These are phyloP conservation scores for Termitomyces sp. DNA, from an alignment of 768 basidiomycete species.

Conservation along the genomic window DNA sequence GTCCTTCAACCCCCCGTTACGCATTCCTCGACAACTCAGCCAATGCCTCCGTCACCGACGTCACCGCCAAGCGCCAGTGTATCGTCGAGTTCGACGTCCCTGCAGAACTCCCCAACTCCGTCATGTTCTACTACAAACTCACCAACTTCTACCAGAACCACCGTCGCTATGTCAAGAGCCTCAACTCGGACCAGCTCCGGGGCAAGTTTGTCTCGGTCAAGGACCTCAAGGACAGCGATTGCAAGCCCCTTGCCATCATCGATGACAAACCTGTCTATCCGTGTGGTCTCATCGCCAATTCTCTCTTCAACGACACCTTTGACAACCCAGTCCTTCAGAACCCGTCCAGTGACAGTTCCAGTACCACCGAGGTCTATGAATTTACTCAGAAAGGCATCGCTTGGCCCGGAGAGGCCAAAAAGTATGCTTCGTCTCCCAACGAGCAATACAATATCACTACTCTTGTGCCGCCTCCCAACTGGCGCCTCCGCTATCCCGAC, in stretches of 20 bases:
- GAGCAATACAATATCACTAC: conserved; percentile 41
- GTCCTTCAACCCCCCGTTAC: conserved; percentile 63
- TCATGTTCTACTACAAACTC: conserved; percentile 95
- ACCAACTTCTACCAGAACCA: conserved; percentile 99
- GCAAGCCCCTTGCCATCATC: conserved; percentile 77
- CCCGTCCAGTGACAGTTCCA: conserved; percentile 42
- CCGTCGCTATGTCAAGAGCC: conserved; percentile 92
- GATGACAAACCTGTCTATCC: conserved; percentile 76
- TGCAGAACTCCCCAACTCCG: conserved; percentile 65
- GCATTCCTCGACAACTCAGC: conserved; percentile 66
- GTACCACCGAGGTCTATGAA: conserved; percentile 51
- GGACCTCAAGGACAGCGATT: conserved; percentile 69
- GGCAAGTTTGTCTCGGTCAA: conserved; percentile 56
- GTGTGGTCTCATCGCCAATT: conserved; percentile 97
- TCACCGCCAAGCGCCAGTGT: conserved; percentile 57
- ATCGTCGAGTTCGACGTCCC: conserved; percentile 82
- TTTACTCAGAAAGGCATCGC: conserved; percentile 84
- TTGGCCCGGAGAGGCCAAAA: conserved; percentile 94
- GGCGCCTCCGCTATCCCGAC: conserved; percentile 70
- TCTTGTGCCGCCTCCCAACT: conserved; percentile 93
- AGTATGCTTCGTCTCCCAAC: conserved; percentile 72
- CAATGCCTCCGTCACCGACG: conserved; percentile 45
- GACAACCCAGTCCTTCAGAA: conserved; percentile 59
- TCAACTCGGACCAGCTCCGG: conserved; percentile 80
- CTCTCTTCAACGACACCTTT: conserved; percentile 93